Conservation (phyloP, 83 land plant species). For the Thuja plicata region DNA sequence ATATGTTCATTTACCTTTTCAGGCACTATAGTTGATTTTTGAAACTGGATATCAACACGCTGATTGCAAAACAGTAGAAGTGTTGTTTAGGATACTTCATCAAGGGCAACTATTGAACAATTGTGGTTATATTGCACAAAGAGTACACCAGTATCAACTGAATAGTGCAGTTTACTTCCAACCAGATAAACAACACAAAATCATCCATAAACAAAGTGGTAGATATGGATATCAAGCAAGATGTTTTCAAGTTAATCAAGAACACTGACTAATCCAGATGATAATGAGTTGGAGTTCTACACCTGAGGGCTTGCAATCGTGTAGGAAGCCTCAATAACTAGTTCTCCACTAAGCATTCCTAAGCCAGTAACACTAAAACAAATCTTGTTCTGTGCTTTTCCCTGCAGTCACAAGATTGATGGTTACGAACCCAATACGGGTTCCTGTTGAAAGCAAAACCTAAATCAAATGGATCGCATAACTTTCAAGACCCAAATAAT, state of each 20-base stretch:
- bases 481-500: not conserved
- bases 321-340: slow-evolving; percentile 81
- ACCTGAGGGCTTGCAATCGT: slow-evolving; percentile 73
- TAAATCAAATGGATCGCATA: not conserved
- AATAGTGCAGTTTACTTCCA: not conserved
- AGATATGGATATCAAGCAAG: not conserved
- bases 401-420: slow-evolving; percentile 43
- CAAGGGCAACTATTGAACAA: not conserved
- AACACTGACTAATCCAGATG: slow-evolving; percentile 5
- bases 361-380: slow-evolving; percentile 74
- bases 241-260: not conserved
- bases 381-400: slow-evolving; percentile 74
- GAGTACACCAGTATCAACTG: not conserved
- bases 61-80: slow-evolving; percentile 23
- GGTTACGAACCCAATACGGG: not conserved
- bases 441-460: not conserved
- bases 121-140: not conserved
- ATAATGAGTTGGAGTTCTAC: not conserved
- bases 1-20: slow-evolving; percentile 47
- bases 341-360: slow-evolving; percentile 69
- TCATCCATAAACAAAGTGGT: not conserved
- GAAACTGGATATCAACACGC: slow-evolving; percentile 76
- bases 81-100: not conserved
- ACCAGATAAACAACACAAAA: not conserved
- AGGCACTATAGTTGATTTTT: slow-evolving; percentile 73